A percentile compares a stretch with the other conserved stretches of the same genome.
Conservation (phyloP, 768 basidiomycete genomes). For the Pisolithus sp. region DNA sequence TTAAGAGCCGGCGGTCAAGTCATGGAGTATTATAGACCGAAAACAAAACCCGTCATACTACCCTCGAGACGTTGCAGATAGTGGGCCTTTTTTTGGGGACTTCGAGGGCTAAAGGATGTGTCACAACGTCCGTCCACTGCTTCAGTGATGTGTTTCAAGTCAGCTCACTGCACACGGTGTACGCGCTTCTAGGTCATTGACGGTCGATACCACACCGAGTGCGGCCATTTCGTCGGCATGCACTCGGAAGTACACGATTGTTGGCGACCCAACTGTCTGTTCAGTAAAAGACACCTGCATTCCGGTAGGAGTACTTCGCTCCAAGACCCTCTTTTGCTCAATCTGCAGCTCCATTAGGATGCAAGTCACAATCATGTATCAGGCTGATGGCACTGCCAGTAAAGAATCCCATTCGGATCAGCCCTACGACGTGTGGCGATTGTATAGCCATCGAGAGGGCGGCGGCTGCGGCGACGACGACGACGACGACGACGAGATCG, state of each 20-base stretch:
- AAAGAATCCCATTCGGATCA: constrained; percentile 66
- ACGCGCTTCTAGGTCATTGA: constrained; percentile 53
- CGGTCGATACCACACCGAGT: constrained; percentile 63
- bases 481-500: constrained; percentile 8
- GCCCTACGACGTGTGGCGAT: constrained; percentile 39
- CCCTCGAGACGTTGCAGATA: constrained; percentile 1
- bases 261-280: constrained; percentile 55
- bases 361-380: constrained; percentile 48
- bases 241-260: constrained; percentile 67
- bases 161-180: neutral
- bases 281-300: constrained; percentile 61
- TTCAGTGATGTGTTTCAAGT: neutral
- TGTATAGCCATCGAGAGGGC: constrained; percentile 19
- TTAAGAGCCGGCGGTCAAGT: constrained; percentile 22
- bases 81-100: constrained; percentile 9
- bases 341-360: constrained; percentile 32
- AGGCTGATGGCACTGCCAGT: constrained; percentile 64
- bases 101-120: constrained; percentile 57
- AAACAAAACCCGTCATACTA: constrained; percentile 12
- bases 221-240: constrained; percentile 70
- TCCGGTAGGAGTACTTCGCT: constrained; percentile 21
- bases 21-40: constrained; percentile 9
- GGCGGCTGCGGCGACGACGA: constrained; percentile 3
- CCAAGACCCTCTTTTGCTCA: constrained; percentile 8
- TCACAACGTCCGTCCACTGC: constrained; percentile 52